Evolutionary conservation across 805 yeast species (phyloP).

Genomic region (Pichia rugopelliculosa): DNA sequence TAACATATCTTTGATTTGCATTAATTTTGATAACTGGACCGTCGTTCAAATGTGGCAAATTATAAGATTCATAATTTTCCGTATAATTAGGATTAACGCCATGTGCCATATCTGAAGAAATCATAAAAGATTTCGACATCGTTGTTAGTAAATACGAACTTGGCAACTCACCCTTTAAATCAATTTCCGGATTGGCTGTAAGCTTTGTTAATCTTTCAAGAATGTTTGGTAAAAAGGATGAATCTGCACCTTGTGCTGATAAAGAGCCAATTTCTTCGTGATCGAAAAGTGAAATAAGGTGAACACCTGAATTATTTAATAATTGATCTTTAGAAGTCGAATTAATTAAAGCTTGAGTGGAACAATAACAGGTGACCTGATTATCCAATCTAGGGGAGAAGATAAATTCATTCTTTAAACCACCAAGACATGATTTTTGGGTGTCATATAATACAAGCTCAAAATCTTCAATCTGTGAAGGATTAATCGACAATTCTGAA

Average conservation of each 20-base stretch:
- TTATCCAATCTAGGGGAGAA: conserved; percentile 91
- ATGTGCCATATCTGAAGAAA: conserved; percentile 95
- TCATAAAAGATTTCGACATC: conserved; percentile 71
- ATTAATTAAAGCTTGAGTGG: conserved; percentile 61
- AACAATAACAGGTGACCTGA: conserved; percentile 78
- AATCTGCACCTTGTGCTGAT: conserved; percentile 95
- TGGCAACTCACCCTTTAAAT: conserved; percentile 25
- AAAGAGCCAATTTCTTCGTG: conserved; percentile 95
- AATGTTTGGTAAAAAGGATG: conserved; percentile 79
- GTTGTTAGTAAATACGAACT: conserved; percentile 42
- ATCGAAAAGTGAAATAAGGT: conserved; percentile 78
- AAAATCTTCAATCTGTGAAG: conserved; percentile 73
- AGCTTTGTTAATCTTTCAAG: conserved; percentile 57
- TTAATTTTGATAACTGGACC: conserved; percentile 94
- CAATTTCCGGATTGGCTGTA: conserved; percentile 33
- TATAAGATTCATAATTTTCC: conserved; percentile 65
- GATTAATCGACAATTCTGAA: conserved; percentile 45
- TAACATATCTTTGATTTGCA: conserved; percentile 92
- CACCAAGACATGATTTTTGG: conserved; percentile 79
- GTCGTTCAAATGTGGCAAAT: conserved; percentile 71
- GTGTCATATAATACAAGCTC: conserved; percentile 82
- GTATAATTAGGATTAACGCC: conserved; percentile 93
- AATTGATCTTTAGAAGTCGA: conserved; percentile 26
- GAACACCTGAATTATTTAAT: conserved; percentile 47
- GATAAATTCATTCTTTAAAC: conserved; percentile 81